Evolutionary conservation across 306 rosid genomes (phyloP).

Genomic region (Quercus robur): DNA sequence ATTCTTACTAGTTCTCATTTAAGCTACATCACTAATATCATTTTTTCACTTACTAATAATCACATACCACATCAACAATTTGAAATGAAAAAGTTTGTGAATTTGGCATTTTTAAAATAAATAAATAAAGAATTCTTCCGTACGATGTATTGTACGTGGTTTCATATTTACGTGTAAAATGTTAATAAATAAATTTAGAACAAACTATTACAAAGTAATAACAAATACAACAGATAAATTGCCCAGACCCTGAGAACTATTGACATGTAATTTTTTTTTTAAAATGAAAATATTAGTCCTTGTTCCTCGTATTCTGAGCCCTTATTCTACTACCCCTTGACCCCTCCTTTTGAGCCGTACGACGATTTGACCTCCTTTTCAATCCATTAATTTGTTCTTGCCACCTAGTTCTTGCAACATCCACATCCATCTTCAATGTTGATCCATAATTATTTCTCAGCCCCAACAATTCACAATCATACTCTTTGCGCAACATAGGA

Average conservation of each 20-base stretch:
- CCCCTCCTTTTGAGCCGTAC: conserved; percentile 25
- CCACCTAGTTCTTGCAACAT: conserved; percentile 34
- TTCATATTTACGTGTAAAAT: too few species aligned
- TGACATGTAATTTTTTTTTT: background rate
- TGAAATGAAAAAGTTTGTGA: too few species aligned
- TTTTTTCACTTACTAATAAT: too few species aligned
- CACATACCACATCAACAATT: too few species aligned
- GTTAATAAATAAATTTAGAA: too few species aligned
- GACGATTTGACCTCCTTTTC: conserved; percentile 36
- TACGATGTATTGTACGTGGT: too few species aligned
- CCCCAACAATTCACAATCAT: conserved; percentile 36
- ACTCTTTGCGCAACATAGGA: conserved; percentile 45
- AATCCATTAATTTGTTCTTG: conserved; percentile 46
- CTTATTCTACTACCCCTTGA: conserved; percentile 48
- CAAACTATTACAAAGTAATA: too few species aligned
- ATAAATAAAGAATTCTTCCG: too few species aligned
- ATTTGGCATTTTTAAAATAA: too few species aligned
- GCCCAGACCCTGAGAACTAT: too few species aligned
- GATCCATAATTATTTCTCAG: background rate
- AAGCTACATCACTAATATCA: fast-evolving
- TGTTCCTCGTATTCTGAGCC: conserved; percentile 16
- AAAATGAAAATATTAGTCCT: background rate
- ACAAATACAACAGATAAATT: too few species aligned
- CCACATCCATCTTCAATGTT: background rate
- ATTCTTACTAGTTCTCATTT: too few species aligned